These are phyloP conservation scores for Logfia minima DNA, from an alignment of 129 eudicot species.

Conservation along the genomic window DNA sequence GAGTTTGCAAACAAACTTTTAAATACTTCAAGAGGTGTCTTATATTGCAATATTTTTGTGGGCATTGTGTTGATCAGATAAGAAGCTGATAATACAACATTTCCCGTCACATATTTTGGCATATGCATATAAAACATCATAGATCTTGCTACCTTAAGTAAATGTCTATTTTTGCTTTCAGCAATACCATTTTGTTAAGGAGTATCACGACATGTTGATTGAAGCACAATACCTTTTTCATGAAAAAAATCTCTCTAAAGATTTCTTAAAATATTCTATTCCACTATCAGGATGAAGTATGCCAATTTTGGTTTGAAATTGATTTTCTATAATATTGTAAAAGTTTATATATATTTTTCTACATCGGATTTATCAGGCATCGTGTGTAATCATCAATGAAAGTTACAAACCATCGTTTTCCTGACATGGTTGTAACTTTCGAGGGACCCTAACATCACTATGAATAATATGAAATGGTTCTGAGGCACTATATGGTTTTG, in stretches of 20 bases:
- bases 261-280: conserved; percentile 11
- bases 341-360: not conserved
- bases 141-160: not conserved
- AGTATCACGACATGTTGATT: not conserved
- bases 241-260: not conserved
- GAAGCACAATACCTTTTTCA: conserved; percentile 13
- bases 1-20: not conserved
- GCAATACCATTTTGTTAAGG: not conserved
- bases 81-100: not conserved
- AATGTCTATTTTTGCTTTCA: not conserved
- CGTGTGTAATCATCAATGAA: conserved; percentile 12
- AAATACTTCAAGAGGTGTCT: not conserved
- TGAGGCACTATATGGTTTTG: not conserved
- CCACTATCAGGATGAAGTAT: conserved; percentile 4
- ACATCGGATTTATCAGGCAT: conserved; percentile 8
- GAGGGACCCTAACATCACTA: conserved; percentile 16
- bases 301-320: conserved; percentile 4
- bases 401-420: conserved; percentile 19
- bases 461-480: not conserved
- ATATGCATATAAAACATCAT: conserved; percentile 3
- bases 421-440: not conserved
- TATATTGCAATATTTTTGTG: not conserved
- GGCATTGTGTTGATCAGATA: not conserved
- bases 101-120: not conserved
- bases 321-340: conserved; percentile 1